These are phyloP conservation scores for Urostyla sp. DNA, from an alignment of 73 alveolate species.

Conservation along the genomic window DNA sequence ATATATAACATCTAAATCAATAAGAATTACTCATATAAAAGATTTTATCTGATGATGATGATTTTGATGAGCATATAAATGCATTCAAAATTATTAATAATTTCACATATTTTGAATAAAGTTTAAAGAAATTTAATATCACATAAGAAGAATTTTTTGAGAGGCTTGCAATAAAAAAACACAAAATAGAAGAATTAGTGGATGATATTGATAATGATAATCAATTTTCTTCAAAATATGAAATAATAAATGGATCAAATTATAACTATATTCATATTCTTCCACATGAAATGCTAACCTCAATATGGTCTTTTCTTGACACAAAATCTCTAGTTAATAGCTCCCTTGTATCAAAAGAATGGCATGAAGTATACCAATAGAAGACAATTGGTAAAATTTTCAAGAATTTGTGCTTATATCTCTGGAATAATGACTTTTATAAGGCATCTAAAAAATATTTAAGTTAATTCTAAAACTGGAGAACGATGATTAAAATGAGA, in stretches of 20 bases:
- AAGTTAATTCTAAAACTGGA: constrained; percentile 42
- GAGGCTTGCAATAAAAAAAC: constrained; percentile 35
- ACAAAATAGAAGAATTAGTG: constrained; percentile 23
- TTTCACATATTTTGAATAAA: constrained; percentile 13
- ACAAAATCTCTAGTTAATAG: neutral
- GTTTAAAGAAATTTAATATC: constrained; percentile 16
- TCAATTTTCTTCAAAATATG: neutral
- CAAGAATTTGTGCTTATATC: constrained; percentile 18
- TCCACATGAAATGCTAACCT: constrained; percentile 24
- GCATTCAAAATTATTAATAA: constrained; percentile 46
- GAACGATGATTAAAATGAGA: constrained; percentile 29
- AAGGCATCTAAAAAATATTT: neutral
- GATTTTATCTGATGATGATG: constrained; percentile 29
- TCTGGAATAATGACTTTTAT: constrained; percentile 20
- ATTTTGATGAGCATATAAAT: constrained; percentile 43
- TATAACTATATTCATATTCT: neutral
- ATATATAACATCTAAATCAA: neutral
- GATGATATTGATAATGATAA: neutral
- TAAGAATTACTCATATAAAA: constrained; percentile 5
- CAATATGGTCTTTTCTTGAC: constrained; percentile 9
- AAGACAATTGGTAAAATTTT: constrained; percentile 40
- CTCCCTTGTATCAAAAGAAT: constrained; percentile 32
- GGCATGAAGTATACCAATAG: constrained; percentile 16
- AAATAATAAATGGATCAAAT: neutral
- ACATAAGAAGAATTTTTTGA: constrained; percentile 34